These are phyloP conservation scores for Chlamydomonas sp. DNA, from an alignment of 139 green algal species.

Conservation along the genomic window DNA sequence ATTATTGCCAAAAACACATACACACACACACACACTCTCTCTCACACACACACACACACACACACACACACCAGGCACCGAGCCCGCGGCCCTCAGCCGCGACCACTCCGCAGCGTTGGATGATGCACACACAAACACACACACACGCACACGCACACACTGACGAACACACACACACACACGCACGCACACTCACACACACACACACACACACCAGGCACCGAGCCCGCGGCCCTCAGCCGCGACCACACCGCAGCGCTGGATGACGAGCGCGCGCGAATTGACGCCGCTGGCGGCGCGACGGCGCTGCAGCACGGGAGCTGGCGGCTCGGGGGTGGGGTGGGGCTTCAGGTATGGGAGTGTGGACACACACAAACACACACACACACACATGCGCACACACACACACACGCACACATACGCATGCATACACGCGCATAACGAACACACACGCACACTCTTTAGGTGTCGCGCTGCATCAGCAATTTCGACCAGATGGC, in stretches of 20 bases:
- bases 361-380: neutral
- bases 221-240: constrained; percentile 57
- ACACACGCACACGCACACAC: too few relatives aligned
- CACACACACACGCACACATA: too few relatives aligned
- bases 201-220: too few relatives aligned
- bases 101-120: constrained; percentile 72
- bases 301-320: constrained; percentile 39
- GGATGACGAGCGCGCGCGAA: constrained; percentile 58
- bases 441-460: too few relatives aligned
- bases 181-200: too few relatives aligned
- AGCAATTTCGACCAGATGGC: constrained; percentile 79
- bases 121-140: constrained; percentile 54
- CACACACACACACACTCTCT: too few relatives aligned
- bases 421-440: too few relatives aligned
- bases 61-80: too few relatives aligned
- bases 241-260: constrained; percentile 72
- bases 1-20: too few relatives aligned
- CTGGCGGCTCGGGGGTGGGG: constrained; percentile 65
- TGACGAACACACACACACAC: too few relatives aligned
- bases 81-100: constrained; percentile 47
- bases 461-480: constrained; percentile 46
- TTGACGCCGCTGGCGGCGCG: constrained; percentile 47
- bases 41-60: too few relatives aligned
- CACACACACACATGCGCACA: too few relatives aligned
- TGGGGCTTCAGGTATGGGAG: constrained; percentile 60